Base-by-base conservation (phyloP, 495 filamentous ascomycete species). In the Aspergillus affinis region DNA sequence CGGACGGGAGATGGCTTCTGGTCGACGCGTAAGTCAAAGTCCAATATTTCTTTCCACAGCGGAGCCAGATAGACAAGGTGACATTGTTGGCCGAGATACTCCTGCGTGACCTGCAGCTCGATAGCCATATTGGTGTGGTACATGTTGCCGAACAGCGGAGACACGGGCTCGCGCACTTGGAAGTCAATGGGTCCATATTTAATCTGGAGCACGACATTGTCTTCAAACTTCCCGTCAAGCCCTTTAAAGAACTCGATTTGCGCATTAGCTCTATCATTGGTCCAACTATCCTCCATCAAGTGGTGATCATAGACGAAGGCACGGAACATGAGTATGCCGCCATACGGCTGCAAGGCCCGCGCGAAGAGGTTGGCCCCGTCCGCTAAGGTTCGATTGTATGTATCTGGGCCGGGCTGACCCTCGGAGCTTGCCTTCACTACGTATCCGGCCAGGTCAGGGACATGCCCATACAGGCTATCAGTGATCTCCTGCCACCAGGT, bases 181-280 rank as follows among this genome's bases (percentile, higher is more conserved):
- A 91, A 91, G 68, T 91, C 88, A 63, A 90, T 90, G 0, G 87
- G 86, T 0, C 88, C 88, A 59, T 84, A 88, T 72, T 91, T 91
- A 68, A 90, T 86, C 61, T 91, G 88, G 6, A 90, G 75, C 0
- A 89, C 78, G 0, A 90, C 86, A 62, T 90, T 91, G 55, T 87
- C 82, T 23, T 86, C 83, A 50, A 91, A 90, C 62, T 86, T 63
- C 15, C 76, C 82, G 68, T 91, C 88, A 10, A 90, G 76, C 0
- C 74, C 70, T 45, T 85, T 77, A 72, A 91, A 91, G 67, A 80
- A 90, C 2, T 91, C 69, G 4, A 87, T 84, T 1, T 86, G 86
- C 0, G 86, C 87, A 49, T 88, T 88, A 7, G 87, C 88, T 3
- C 88, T 82, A 68, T 91, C 88, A 12, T 78, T 79, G 54, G 78